These are phyloP conservation scores for Cytospora mali DNA, from an alignment of 2,329 filamentous ascomycete species.

Conservation along the genomic window DNA sequence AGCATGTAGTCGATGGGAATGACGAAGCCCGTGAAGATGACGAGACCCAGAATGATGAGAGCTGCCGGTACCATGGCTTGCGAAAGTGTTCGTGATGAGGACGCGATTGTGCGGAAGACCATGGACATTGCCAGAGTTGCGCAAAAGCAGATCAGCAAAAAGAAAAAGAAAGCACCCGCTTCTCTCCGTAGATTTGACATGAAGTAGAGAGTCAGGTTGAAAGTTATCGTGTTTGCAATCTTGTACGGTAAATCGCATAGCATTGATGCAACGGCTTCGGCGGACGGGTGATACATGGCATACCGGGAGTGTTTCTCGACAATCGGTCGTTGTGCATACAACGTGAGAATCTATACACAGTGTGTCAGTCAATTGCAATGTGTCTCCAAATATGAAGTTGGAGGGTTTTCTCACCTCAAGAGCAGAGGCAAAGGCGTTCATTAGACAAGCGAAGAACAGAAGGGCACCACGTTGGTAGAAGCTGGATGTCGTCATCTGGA, in stretches of 20 bases:
- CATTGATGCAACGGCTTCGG: constrained; percentile 87
- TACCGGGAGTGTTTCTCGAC: constrained; percentile 89
- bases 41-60: constrained; percentile 64
- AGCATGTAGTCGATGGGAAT: constrained; percentile 71
- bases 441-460: constrained; percentile 84
- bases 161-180: constrained; percentile 81
- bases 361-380: neutral
- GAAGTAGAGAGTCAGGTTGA: constrained; percentile 84
- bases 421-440: constrained; percentile 81
- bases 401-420: constrained; percentile 59
- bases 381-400: constrained; percentile 22
- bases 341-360: constrained; percentile 68
- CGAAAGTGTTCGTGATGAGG: constrained; percentile 70
- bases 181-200: constrained; percentile 79
- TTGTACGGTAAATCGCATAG: constrained; percentile 85
- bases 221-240: constrained; percentile 70
- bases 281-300: constrained; percentile 85
- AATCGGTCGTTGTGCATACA: constrained; percentile 87
- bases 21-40: constrained; percentile 73
- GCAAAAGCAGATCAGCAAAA: constrained; percentile 73
- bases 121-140: constrained; percentile 81
- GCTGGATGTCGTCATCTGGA: constrained; percentile 64
- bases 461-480: constrained; percentile 81
- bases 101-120: constrained; percentile 82
- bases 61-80: constrained; percentile 65